Percentiles rank a stretch among this genome's conserved stretches.
Evolutionary conservation across 2,329 filamentous ascomycete genomes (phyloP).

Genomic region (Tothia fuscella): DNA sequence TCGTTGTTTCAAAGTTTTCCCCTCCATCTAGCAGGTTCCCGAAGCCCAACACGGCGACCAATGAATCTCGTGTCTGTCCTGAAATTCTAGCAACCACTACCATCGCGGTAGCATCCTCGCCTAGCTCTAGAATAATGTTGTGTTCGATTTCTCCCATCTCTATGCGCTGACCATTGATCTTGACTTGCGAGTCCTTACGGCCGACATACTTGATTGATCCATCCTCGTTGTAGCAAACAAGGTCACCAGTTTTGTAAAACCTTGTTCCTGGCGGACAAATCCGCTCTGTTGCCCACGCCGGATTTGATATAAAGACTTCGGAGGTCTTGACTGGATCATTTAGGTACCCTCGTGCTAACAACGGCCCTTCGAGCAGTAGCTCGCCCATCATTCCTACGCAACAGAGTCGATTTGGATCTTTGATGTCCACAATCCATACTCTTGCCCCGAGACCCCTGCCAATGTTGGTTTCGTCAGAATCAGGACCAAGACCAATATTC

Average conservation of each 20-base stretch:
- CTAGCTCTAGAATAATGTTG: too few species aligned
- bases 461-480: constrained; percentile 54
- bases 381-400: constrained; percentile 72
- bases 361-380: constrained; percentile 72
- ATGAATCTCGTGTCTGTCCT: too few species aligned
- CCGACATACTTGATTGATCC: constrained; percentile 79
- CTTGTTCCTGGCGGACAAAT: constrained; percentile 17
- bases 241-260: constrained; percentile 77
- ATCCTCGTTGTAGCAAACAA: constrained; percentile 64
- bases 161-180: constrained; percentile 75
- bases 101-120: too few species aligned
- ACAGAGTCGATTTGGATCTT: constrained; percentile 58
- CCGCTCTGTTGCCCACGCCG: constrained; percentile 36
- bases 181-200: constrained; percentile 81
- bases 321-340: constrained; percentile 66
- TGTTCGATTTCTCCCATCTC: constrained; percentile 89
- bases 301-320: constrained; percentile 52
- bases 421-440: constrained; percentile 61
- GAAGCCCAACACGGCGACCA: neutral
- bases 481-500: too few species aligned
- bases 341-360: constrained; percentile 76
- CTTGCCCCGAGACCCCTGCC: constrained; percentile 66
- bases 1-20: neutral
- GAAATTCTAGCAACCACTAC: too few species aligned
- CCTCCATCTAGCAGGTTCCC: neutral